These are phyloP conservation scores for Russula virescens DNA, from an alignment of 768 basidiomycete genomes.

Conservation along the genomic window DNA sequence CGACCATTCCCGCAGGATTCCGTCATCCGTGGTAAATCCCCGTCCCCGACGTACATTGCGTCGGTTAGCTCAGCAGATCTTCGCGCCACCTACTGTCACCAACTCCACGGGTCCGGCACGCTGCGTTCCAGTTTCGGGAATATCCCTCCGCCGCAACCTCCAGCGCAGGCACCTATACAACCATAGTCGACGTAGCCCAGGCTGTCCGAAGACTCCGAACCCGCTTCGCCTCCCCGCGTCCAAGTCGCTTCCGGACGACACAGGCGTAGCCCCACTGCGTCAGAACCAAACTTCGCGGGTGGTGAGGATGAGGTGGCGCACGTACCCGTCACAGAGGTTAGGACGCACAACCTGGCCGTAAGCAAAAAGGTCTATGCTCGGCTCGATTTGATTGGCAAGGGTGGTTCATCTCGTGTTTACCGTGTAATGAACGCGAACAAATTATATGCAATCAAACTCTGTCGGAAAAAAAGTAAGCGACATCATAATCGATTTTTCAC, in stretches of 20 bases:
- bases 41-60: slow-evolving; percentile 43
- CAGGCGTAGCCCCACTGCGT: slow-evolving; percentile 64
- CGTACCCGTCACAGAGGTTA: slow-evolving; percentile 14
- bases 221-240: slow-evolving; percentile 9
- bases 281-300: slow-evolving; percentile 36
- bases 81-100: slow-evolving; percentile 42
- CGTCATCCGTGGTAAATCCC: slow-evolving; percentile 41
- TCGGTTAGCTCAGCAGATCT: slow-evolving; percentile 27
- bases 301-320: slow-evolving; percentile 36
- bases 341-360: slow-evolving; percentile 23
- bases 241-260: slow-evolving; percentile 35
- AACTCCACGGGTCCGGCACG: slow-evolving; percentile 72
- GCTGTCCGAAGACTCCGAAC: slow-evolving; percentile 9
- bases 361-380: slow-evolving; percentile 82
- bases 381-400: slow-evolving; percentile 85
- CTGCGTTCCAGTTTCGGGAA: slow-evolving; percentile 46
- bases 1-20: slow-evolving; percentile 23
- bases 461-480: too few species aligned
- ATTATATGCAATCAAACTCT: slow-evolving; percentile 88
- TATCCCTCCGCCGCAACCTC: slow-evolving; percentile 4
- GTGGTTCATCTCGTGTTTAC: slow-evolving; percentile 94
- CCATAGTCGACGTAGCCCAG: slow-evolving; percentile 17
- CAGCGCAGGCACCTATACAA: slow-evolving; percentile 5
- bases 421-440: slow-evolving; percentile 78
- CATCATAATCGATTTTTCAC: too few species aligned